These are phyloP conservation scores for Cyclaneusma minus DNA, from an alignment of 2,329 filamentous ascomycete genomes.

Conservation along the genomic window DNA sequence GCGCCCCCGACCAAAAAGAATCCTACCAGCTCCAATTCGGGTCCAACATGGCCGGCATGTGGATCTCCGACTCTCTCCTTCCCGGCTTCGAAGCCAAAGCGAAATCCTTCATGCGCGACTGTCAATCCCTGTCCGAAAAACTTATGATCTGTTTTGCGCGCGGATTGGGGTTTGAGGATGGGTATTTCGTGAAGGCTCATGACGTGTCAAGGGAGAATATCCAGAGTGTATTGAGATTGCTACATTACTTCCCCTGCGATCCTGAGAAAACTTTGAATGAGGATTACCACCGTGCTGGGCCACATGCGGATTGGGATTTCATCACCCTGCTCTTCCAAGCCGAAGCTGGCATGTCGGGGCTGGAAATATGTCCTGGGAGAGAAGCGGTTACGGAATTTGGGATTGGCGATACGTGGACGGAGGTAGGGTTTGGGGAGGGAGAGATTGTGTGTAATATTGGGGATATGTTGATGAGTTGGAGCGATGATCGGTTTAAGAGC, in stretches of 20 bases:
- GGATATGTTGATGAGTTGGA: conserved; percentile 51
- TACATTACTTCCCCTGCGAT: conserved; percentile 39
- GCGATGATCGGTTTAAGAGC: conserved; percentile 51
- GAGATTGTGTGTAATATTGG: conserved; percentile 51
- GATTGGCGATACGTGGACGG: conserved; percentile 45
- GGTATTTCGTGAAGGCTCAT: conserved; percentile 37
- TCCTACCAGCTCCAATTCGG: conserved; percentile 41
- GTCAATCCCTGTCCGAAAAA: conserved; percentile 30
- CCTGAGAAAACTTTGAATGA: conserved; percentile 18
- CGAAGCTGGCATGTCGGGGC: conserved; percentile 39
- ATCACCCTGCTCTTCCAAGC: conserved; percentile 48
- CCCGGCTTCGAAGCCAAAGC: conserved; percentile 32
- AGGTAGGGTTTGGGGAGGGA: conserved; percentile 35
- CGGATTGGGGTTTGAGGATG: conserved; percentile 34
- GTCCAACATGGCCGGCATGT: conserved; percentile 15
- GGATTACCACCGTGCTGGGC: conserved; percentile 42
- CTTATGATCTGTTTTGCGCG: conserved; percentile 39
- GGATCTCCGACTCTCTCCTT: conserved; percentile 19
- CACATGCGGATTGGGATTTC: conserved; percentile 49
- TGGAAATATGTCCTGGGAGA: conserved; percentile 50
- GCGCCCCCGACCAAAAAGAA: conserved; percentile 37
- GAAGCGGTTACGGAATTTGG: conserved; percentile 44
- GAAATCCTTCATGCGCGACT: conserved; percentile 16
- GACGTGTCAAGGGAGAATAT: conserved; percentile 29
- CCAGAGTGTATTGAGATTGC: conserved; percentile 36